These are phyloP conservation scores for Leccinum pellstonianum DNA, from an alignment of 768 basidiomycete genomes.

Conservation along the genomic window DNA sequence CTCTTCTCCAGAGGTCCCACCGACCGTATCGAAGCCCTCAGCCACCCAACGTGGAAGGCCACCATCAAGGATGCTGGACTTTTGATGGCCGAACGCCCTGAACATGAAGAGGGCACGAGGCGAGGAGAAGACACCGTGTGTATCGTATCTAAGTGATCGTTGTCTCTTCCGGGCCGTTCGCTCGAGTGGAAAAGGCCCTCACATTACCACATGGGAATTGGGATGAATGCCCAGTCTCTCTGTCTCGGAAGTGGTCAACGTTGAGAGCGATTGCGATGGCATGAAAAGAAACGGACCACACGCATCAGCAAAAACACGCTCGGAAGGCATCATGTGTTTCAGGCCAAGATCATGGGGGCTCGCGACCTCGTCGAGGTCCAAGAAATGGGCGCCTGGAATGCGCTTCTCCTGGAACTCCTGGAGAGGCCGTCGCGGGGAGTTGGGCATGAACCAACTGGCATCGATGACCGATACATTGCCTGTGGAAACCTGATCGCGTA, in stretches of 20 bases:
- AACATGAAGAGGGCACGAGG: constrained; percentile 96
- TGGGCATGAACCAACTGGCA: constrained; percentile 94
- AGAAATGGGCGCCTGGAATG: constrained; percentile 69
- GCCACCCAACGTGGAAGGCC: constrained; percentile 82
- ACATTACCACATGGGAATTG: constrained; percentile 82
- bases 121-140: constrained; percentile 86
- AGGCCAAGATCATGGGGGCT: constrained; percentile 74
- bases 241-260: constrained; percentile 29
- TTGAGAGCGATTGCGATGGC: constrained; percentile 4
- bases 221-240: constrained; percentile 72
- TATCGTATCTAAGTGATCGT: constrained; percentile 67
- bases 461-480: constrained; percentile 53
- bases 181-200: constrained; percentile 22
- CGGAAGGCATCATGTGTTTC: constrained; percentile 91
- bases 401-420: constrained; percentile 67
- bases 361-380: constrained; percentile 80
- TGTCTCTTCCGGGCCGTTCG: constrained; percentile 5
- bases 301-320: constrained; percentile 67
- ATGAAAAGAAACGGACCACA: constrained; percentile 57
- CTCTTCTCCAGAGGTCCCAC: constrained; percentile 25
- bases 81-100: constrained; percentile 83
- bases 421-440: constrained; percentile 64
- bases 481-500: constrained; percentile 38
- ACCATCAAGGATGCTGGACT: constrained; percentile 89
- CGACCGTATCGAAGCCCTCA: constrained; percentile 58